Conservation (phyloP, 805 yeast species). For the Saccharomyces eubayanus region DNA sequence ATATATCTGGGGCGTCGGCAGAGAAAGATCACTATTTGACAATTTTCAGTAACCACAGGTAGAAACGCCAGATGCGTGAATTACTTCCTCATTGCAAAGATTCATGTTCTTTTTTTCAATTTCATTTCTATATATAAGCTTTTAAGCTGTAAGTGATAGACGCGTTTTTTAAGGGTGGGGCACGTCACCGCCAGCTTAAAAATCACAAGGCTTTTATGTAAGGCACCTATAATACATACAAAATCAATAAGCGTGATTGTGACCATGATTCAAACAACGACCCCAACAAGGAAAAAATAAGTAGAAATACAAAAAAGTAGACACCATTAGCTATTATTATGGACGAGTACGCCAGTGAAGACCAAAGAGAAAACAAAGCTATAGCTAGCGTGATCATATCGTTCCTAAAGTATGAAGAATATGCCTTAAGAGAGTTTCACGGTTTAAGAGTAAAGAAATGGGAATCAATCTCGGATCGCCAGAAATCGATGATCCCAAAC, state of each 20-base stretch:
- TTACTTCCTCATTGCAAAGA: not conserved
- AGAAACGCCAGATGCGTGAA: too few relatives aligned
- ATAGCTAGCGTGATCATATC: constrained; percentile 1
- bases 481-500: constrained; percentile 40
- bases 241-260: not conserved
- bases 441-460: constrained; percentile 28
- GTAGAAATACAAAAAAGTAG: not conserved
- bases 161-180: not conserved
- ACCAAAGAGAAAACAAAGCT: constrained; percentile 1
- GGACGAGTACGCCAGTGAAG: not conserved
- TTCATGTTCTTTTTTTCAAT: not conserved
- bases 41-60: not conserved
- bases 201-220: not conserved
- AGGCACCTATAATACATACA: not conserved
- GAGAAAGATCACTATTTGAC: not conserved
- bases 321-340: not conserved
- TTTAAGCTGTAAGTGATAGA: not conserved
- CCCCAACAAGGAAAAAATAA: not conserved
- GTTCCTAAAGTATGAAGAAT: constrained; percentile 4
- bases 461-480: constrained; percentile 32
- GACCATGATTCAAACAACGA: not conserved
- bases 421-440: constrained; percentile 7
- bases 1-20: not conserved
- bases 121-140: not conserved
- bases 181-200: not conserved